Evolutionary conservation across 768 basidiomycete genomes (phyloP).

Genomic region (Royoungia palumana): DNA sequence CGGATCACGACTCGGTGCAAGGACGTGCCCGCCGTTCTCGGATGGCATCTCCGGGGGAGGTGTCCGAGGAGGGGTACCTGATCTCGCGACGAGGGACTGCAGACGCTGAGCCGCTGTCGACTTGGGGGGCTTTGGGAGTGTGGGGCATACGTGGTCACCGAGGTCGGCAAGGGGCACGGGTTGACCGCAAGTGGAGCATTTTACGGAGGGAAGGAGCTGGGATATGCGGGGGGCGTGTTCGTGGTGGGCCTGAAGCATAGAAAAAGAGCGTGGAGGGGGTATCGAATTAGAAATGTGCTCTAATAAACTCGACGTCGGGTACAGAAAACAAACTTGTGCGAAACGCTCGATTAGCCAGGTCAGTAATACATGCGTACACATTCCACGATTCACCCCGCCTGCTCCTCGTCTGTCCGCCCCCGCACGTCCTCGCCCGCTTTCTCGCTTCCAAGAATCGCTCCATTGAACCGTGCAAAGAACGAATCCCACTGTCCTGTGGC

Average conservation of each 20-base stretch:
- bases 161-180: slow-evolving; percentile 72
- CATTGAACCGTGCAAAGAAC: slow-evolving; percentile 65
- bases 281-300: slow-evolving; percentile 21
- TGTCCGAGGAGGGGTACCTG: slow-evolving; percentile 10
- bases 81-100: slow-evolving; percentile 41
- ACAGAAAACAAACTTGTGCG: not conserved
- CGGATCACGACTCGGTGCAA: slow-evolving; percentile 23
- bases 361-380: slow-evolving; percentile 21
- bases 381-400: not conserved
- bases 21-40: slow-evolving; percentile 2
- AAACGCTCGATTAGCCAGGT: slow-evolving; percentile 10
- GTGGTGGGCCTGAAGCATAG: slow-evolving; percentile 23
- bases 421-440: not conserved
- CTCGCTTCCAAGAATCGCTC: slow-evolving; percentile 4
- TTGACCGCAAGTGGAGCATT: slow-evolving; percentile 74
- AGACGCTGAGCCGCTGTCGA: slow-evolving; percentile 43
- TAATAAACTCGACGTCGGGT: slow-evolving; percentile 6
- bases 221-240: slow-evolving; percentile 38
- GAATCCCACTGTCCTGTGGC: slow-evolving; percentile 74
- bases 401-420: not conserved
- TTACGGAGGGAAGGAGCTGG: slow-evolving; percentile 76
- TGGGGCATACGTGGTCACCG: slow-evolving; percentile 72
- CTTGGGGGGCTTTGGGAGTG: slow-evolving; percentile 42
- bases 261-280: slow-evolving; percentile 25
- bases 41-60: slow-evolving; percentile 7